Evolutionary conservation across 495 filamentous ascomycete species (phyloP), one percentile per base, ranked within the genome.

Genomic region (Sabuloglossum arenarium): DNA sequence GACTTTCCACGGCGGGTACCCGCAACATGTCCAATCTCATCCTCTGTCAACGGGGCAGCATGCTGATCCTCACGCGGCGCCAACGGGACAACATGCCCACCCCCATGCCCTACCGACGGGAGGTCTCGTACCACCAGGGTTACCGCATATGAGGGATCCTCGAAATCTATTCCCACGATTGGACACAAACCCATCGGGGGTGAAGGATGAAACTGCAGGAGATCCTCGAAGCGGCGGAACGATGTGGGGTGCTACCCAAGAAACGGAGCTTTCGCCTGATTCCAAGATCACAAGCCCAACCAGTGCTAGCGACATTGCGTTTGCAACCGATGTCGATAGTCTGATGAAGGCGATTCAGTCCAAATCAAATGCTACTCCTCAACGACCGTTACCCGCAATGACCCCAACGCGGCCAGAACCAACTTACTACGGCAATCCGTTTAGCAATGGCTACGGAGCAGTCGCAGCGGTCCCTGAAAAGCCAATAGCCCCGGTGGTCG

Each of bases 341-440:
- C 67, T 97, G 39, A 91, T 95, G 86, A 89, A 85, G 67, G 77
- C 85, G 6, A 94, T 97, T 45, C 88, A 97, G 65, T 71, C 83
- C 27, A 86, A 86, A 59, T 61, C 68, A 34, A 68, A 77, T 53
- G 65, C 70, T 14, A 61, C 66, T 9, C 61, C 54, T 64, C 71
- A 54, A 58, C 66, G 45, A 67, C 68, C 21, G n/a, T 11, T 31
- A 16, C 37, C 34, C 12, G n/a, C 32, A 9, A 6, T 30, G 34
- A 30, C 37, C 19, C 32, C 21, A 24, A 21, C 21, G 11, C 37
- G 39, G 6, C 32, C 34, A 23, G 55, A 42, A 29, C 37, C 14
- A 51, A 30, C 34, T 25, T 30, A 43, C 37, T 43, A 43, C 42
- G 55, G 55, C 6, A 32, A 43, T 49, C 23, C 23, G 16, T 47